Conservation (phyloP, 2,329 filamentous ascomycete genomes). For the Tothia fuscella region DNA sequence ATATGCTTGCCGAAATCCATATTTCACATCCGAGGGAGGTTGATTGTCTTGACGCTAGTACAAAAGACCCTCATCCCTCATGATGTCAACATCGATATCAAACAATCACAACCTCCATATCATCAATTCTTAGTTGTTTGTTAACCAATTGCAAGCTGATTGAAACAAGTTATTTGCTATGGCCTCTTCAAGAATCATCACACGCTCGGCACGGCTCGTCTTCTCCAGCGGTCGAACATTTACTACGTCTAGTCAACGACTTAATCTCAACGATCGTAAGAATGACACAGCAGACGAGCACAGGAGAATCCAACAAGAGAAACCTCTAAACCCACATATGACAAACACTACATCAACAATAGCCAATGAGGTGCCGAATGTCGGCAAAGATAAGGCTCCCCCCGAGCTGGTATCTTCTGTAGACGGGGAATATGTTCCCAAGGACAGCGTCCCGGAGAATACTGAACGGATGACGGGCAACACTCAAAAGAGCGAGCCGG, state of each 20-base stretch:
- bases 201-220: slow-evolving; percentile 3
- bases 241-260: slow-evolving; percentile 1
- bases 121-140: too few species aligned
- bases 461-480: slow-evolving; percentile 55
- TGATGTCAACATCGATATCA: neutral
- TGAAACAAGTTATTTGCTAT: too few species aligned
- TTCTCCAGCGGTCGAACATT: neutral
- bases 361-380: slow-evolving; percentile 48
- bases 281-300: slow-evolving; percentile 43
- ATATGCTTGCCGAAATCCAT: too few species aligned
- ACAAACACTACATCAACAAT: slow-evolving; percentile 54
- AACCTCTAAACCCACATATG: slow-evolving; percentile 48
- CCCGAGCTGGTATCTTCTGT: slow-evolving; percentile 48
- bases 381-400: slow-evolving; percentile 44
- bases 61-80: too few species aligned
- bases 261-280: slow-evolving; percentile 34
- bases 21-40: too few species aligned
- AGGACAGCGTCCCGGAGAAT: slow-evolving; percentile 49
- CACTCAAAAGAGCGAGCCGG: slow-evolving; percentile 40
- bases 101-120: neutral
- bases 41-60: too few species aligned
- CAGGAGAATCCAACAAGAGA: slow-evolving; percentile 44
- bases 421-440: slow-evolving; percentile 44
- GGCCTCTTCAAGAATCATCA: slow-evolving; percentile 1
- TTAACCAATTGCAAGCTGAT: too few species aligned